These are phyloP conservation scores for Trichophyton rubrum DNA, from an alignment of 2,329 filamentous ascomycete genomes.

Conservation along the genomic window DNA sequence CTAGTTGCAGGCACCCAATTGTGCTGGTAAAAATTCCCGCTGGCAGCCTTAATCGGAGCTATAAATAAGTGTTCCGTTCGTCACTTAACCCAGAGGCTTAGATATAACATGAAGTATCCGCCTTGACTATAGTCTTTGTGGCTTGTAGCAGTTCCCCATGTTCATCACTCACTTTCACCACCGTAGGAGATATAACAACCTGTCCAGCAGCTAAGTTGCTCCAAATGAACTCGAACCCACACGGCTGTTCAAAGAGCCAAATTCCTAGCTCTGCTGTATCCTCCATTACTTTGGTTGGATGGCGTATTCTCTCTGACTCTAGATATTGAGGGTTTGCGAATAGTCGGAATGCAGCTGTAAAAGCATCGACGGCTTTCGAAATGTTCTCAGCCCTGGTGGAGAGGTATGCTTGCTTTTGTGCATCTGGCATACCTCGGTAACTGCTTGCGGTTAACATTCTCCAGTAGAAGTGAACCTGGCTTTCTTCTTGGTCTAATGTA, in stretches of 20 bases:
- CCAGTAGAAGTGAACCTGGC: slow-evolving; percentile 18
- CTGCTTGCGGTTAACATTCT: slow-evolving; percentile 21
- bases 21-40: too few species aligned
- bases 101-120: neutral
- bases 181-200: slow-evolving; percentile 12
- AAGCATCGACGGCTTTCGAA: slow-evolving; percentile 2
- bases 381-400: slow-evolving; percentile 3
- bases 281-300: slow-evolving; percentile 15
- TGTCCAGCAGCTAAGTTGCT: neutral
- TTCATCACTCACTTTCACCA: slow-evolving; percentile 18
- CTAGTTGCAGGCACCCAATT: too few species aligned
- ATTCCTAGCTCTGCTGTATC: slow-evolving; percentile 16
- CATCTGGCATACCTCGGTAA: neutral
- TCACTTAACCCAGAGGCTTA: neutral
- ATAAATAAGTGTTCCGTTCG: neutral
- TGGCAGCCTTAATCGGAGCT: too few species aligned
- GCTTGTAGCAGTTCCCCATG: slow-evolving; percentile 12
- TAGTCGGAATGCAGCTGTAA: slow-evolving; percentile 15
- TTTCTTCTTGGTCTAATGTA: slow-evolving; percentile 8
- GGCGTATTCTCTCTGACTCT: slow-evolving; percentile 12
- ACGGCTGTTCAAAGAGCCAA: slow-evolving; percentile 22
- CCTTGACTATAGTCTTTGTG: slow-evolving; percentile 13
- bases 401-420: neutral
- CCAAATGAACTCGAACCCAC: slow-evolving; percentile 16
- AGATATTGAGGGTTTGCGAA: slow-evolving; percentile 14